Percentiles rank a stretch among this genome's conserved stretches.
These are phyloP conservation scores for Candida multigemmis DNA, from an alignment of 805 yeast genomes.

Conservation along the genomic window DNA sequence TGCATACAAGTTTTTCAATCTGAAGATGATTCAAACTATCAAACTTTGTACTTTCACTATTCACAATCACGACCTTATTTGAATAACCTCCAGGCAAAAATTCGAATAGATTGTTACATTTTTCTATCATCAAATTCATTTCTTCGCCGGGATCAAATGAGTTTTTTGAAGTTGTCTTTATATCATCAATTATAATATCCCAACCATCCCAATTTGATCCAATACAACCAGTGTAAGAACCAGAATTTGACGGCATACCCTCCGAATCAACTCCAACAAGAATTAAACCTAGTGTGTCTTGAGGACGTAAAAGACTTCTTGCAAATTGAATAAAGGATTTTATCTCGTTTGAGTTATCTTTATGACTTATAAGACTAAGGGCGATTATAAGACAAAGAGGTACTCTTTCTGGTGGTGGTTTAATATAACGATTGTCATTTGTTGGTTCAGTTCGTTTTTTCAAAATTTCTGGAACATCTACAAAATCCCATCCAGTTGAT, in stretches of 20 bases:
- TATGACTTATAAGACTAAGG: slow-evolving; percentile 28
- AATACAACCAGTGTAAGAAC: slow-evolving; percentile 40
- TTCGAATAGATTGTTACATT: slow-evolving; percentile 16
- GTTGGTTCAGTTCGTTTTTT: slow-evolving; percentile 24
- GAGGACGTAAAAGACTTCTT: slow-evolving; percentile 17
- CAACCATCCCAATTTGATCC: slow-evolving; percentile 40
- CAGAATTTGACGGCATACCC: slow-evolving; percentile 23
- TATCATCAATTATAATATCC: slow-evolving; percentile 30
- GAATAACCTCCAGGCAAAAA: too few species aligned
- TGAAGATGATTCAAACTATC: too few species aligned
- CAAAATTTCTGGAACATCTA: slow-evolving; percentile 30
- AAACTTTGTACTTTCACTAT: too few species aligned
- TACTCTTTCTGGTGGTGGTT: slow-evolving; percentile 28
- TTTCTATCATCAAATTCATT: slow-evolving; percentile 13
- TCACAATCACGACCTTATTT: too few species aligned
- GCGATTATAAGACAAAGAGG: slow-evolving; percentile 36
- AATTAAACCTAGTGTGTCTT: slow-evolving; percentile 40
- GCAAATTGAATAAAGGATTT: slow-evolving; percentile 14
- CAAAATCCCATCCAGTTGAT: slow-evolving; percentile 37
- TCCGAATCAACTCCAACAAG: slow-evolving; percentile 37
- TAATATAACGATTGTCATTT: slow-evolving; percentile 28
- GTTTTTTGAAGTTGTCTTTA: slow-evolving; percentile 15
- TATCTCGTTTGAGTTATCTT: too few species aligned
- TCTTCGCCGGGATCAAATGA: slow-evolving; percentile 15
- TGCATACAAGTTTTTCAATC: too few species aligned